Conservation (phyloP, 1,139 yeast species). For the Nakaseomyces sp. region DNA sequence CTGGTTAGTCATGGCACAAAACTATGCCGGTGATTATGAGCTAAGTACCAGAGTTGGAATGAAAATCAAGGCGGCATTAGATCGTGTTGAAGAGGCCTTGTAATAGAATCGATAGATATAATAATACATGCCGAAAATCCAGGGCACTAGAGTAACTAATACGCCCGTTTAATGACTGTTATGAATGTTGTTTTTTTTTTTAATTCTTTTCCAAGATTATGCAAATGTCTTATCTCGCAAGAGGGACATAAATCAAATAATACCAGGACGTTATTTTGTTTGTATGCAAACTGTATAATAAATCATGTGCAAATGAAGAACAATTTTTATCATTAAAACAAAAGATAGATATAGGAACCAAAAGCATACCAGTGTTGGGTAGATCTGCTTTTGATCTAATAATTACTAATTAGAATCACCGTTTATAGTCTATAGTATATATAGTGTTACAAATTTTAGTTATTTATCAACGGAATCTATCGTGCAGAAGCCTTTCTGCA, state of each 20-base stretch:
- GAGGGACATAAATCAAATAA: too few species aligned
- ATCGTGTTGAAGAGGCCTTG: slow-evolving; percentile 42
- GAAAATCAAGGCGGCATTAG: slow-evolving; percentile 83
- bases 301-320: too few species aligned
- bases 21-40: slow-evolving; percentile 84
- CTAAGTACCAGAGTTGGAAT: slow-evolving; percentile 82
- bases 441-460: not conserved
- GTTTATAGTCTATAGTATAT: not conserved
- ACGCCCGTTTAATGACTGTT: not conserved
- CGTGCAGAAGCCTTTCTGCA: slow-evolving; percentile 63
- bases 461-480: slow-evolving; percentile 57
- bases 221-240: too few species aligned
- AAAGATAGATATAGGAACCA: too few species aligned
- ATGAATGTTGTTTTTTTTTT: slow-evolving; percentile 1
- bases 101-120: not conserved
- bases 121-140: not conserved
- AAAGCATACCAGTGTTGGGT: too few species aligned
- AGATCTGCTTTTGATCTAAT: too few species aligned
- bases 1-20: slow-evolving; percentile 67
- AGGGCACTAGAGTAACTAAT: not conserved
- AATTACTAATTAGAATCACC: too few species aligned
- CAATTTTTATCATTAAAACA: too few species aligned
- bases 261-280: too few species aligned
- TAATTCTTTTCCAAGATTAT: too few species aligned
- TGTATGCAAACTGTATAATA: too few species aligned